Evolutionary conservation across 2,329 filamentous ascomycete genomes (phyloP).

Genomic region (Fusarium drepaniforme): DNA sequence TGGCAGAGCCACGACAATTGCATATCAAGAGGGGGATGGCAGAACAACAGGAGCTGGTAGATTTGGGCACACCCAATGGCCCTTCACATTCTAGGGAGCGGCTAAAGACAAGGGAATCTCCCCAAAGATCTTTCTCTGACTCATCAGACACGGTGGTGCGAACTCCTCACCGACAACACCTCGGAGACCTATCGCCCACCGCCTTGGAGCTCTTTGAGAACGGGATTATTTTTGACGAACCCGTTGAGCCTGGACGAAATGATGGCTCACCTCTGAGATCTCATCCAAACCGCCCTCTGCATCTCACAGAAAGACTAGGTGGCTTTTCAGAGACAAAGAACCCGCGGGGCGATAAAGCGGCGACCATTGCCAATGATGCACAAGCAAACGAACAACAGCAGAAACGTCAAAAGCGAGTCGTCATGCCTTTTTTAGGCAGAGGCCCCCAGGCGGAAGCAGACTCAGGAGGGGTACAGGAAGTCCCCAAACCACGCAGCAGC

Average conservation of each 20-base stretch:
- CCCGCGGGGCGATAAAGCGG: constrained; percentile 9
- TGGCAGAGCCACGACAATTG: background rate
- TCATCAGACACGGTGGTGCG: constrained; percentile 56
- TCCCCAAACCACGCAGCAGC: constrained; percentile 16
- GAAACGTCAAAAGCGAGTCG: background rate
- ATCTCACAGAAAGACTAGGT: background rate
- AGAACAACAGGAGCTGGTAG: constrained; percentile 20
- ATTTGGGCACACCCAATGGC: constrained; percentile 13
- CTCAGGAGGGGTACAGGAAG: constrained; percentile 22
- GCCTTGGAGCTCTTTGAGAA: constrained; percentile 49
- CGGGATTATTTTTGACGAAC: constrained; percentile 46
- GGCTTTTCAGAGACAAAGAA: constrained; percentile 1
- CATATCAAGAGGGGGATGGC: background rate
- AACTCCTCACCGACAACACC: constrained; percentile 46
- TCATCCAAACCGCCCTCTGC: background rate
- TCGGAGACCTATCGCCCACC: constrained; percentile 37
- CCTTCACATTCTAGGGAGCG: background rate
- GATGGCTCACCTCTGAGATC: background rate
- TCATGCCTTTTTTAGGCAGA: constrained; percentile 54
- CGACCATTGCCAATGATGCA: background rate
- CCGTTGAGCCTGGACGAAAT: constrained; percentile 10
- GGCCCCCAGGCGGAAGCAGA: constrained; percentile 23
- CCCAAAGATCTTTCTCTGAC: constrained; percentile 8
- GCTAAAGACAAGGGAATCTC: background rate
- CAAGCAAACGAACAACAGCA: constrained; percentile 1